Evolutionary conservation across 2,329 filamentous ascomycete genomes (phyloP).

Genomic region (Bipolaris sorokiniana): DNA sequence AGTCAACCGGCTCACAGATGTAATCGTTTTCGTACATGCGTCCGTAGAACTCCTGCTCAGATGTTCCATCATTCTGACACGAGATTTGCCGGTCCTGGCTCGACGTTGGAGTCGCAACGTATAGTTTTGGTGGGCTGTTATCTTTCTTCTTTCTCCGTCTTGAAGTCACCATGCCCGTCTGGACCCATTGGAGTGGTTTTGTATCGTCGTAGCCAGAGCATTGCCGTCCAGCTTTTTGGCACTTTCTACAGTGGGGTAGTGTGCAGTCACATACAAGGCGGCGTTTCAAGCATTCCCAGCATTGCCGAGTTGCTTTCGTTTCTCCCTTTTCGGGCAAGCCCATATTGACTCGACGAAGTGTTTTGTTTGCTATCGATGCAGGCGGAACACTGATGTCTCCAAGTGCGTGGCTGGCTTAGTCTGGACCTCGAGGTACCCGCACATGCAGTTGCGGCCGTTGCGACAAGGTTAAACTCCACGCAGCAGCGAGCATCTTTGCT

Average conservation of each 20-base stretch:
- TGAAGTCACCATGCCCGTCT: conserved; percentile 39
- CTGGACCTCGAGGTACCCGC: not conserved
- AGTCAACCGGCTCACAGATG: conserved; percentile 6
- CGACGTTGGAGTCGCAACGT: conserved; percentile 1
- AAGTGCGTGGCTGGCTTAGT: not conserved
- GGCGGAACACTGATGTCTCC: not conserved
- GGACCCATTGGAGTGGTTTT: conserved; percentile 44
- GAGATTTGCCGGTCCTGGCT: not conserved
- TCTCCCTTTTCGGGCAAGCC: conserved; percentile 22
- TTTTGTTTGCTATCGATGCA: not conserved
- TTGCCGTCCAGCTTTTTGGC: conserved; percentile 34
- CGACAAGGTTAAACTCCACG: not conserved
- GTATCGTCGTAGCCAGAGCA: conserved; percentile 43
- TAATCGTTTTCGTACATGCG: not conserved
- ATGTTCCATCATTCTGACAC: not conserved
- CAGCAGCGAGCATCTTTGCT: conserved; percentile 11
- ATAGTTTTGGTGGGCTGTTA: conserved; percentile 13
- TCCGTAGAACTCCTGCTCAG: not conserved
- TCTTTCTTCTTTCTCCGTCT: conserved; percentile 27
- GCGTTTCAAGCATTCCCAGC: conserved; percentile 44
- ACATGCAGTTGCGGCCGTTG: not conserved
- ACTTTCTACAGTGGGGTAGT: conserved; percentile 42
- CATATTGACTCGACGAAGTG: conserved; percentile 4
- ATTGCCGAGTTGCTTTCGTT: conserved; percentile 36
- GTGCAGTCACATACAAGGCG: conserved; percentile 44